Evolutionary conservation across 2,329 filamentous ascomycete genomes (phyloP).

Genomic region (Cucurbitaria berberidis): DNA sequence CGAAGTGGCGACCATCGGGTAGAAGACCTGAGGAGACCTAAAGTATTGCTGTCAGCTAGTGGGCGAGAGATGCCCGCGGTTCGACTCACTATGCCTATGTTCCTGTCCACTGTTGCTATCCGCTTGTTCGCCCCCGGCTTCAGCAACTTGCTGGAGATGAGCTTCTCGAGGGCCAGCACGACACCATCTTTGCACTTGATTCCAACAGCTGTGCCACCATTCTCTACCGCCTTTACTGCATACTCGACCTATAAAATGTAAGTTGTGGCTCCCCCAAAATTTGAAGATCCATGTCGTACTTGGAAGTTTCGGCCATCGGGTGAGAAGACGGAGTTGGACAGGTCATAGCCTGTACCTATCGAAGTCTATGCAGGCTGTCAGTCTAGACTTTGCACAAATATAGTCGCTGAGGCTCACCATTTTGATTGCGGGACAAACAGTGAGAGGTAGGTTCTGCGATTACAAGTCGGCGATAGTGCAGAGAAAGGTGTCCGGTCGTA

Average conservation of each 20-base stretch:
- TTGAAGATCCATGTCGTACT: slow-evolving; percentile 56
- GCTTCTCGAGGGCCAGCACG: slow-evolving; percentile 94
- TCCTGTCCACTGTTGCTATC: slow-evolving; percentile 92
- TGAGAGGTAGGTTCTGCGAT: background rate
- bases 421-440: slow-evolving; percentile 14
- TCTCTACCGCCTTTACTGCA: slow-evolving; percentile 97
- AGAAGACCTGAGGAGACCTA: slow-evolving; percentile 93
- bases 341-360: slow-evolving; percentile 99
- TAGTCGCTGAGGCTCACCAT: slow-evolving; percentile 35
- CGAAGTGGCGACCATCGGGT: slow-evolving; percentile 93
- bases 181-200: slow-evolving; percentile 98
- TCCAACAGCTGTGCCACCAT: slow-evolving; percentile 92
- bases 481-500: background rate
- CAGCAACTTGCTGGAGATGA: slow-evolving; percentile 91
- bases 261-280: slow-evolving; percentile 7
- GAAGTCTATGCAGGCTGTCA: slow-evolving; percentile 72
- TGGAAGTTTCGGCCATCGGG: slow-evolving; percentile 99
- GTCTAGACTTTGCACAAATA: slow-evolving; percentile 17
- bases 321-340: slow-evolving; percentile 99
- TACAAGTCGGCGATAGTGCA: background rate
- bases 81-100: slow-evolving; percentile 83
- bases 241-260: slow-evolving; percentile 74
- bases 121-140: slow-evolving; percentile 96
- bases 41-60: slow-evolving; percentile 3
- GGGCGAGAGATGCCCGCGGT: background rate